Evolutionary conservation across 441 rosid genomes (phyloP).

Genomic region (Mallotus repandus): DNA sequence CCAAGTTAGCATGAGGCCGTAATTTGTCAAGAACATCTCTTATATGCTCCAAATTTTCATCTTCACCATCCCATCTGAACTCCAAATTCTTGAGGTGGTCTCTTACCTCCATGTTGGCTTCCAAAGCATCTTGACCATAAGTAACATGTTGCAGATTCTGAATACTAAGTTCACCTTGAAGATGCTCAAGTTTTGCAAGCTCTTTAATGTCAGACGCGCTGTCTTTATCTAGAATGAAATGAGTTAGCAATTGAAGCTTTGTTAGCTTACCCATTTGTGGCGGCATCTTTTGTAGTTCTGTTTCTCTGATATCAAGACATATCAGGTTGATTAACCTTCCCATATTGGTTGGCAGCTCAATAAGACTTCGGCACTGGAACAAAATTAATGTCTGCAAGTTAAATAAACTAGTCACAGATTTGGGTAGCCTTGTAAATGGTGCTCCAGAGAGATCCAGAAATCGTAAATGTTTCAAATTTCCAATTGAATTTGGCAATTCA

Average conservation of each 20-base stretch:
- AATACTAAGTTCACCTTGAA: constrained; percentile 30
- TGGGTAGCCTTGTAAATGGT: constrained; percentile 22
- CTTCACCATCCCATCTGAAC: constrained; percentile 32
- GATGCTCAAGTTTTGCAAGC: constrained; percentile 28
- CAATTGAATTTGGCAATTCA: constrained; percentile 25
- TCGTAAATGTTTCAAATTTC: constrained; percentile 30
- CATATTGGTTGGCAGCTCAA: constrained; percentile 30
- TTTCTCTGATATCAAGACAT: constrained; percentile 32
- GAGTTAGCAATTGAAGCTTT: constrained; percentile 31
- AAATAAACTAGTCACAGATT: constrained; percentile 24
- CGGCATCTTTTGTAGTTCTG: constrained; percentile 37
- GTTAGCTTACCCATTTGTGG: constrained; percentile 31
- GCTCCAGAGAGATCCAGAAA: constrained; percentile 29
- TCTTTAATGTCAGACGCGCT: constrained; percentile 31
- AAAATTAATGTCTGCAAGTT: constrained; percentile 30
- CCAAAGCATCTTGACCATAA: constrained; percentile 16
- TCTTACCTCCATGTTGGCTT: constrained; percentile 38
- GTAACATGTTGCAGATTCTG: constrained; percentile 19
- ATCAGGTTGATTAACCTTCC: constrained; percentile 28
- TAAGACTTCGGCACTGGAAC: constrained; percentile 20
- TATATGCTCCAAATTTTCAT: background rate
- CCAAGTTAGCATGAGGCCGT: too few species aligned
- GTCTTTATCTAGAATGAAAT: constrained; percentile 29
- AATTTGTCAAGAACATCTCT: background rate
- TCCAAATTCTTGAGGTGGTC: constrained; percentile 23